These are phyloP conservation scores for Ganoderma meredithae DNA, from an alignment of 1,284 basidiomycete species.

Conservation along the genomic window DNA sequence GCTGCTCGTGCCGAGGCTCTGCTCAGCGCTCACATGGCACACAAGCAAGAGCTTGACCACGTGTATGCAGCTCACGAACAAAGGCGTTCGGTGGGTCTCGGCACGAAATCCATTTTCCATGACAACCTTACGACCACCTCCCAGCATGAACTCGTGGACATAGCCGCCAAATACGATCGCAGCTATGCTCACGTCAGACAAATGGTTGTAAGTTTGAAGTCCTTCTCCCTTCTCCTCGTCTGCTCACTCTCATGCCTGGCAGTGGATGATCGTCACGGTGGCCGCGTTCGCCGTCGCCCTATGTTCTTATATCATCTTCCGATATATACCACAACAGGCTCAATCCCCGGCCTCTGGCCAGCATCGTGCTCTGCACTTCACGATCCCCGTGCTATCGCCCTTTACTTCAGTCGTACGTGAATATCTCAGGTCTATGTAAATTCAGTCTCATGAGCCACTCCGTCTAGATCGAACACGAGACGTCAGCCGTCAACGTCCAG, in stretches of 20 bases:
- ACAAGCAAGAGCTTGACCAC: conserved; percentile 54
- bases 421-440: conserved; percentile 32
- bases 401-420: conserved; percentile 66
- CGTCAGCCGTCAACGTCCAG: conserved; percentile 58
- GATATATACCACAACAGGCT: background rate
- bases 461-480: conserved; percentile 66
- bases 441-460: background rate
- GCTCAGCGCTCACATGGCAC: conserved; percentile 52
- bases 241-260: background rate
- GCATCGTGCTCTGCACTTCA: conserved; percentile 59
- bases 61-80: conserved; percentile 50
- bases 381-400: conserved; percentile 73
- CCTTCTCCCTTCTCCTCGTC: too few relatives aligned
- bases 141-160: conserved; percentile 19
- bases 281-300: background rate
- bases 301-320: background rate
- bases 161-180: conserved; percentile 13
- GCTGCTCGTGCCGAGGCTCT: conserved; percentile 67
- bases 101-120: background rate
- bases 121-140: background rate
- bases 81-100: conserved; percentile 52
- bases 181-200: conserved; percentile 13
- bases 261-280: conserved; percentile 19
- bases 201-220: conserved; percentile 27
- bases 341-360: conserved; percentile 38